Evolutionary conservation across 176 grass and related monocot genomes (phyloP), one percentile per base, ranked within the genome.

Genomic region (Triticum timopheevii): DNA sequence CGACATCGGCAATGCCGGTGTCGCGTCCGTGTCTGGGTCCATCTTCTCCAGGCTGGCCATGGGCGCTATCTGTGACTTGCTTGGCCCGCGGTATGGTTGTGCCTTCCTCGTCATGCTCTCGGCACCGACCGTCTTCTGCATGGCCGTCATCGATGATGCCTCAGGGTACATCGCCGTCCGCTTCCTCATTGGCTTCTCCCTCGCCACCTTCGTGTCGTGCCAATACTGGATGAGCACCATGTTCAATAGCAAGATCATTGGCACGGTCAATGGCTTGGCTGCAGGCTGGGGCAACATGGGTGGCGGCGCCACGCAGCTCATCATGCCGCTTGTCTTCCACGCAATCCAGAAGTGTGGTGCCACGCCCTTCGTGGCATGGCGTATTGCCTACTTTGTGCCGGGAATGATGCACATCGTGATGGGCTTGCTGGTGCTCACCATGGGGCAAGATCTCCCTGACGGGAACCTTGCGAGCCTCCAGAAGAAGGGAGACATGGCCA

Each of bases 181-280:
- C 1, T 69, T 69, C 33, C 67, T 70, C 34, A 70, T 97, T 9
- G 92, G 90, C 17, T 94, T 97, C 81, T 97, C 95, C 0, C 86
- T 97, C 0, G 92, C 95, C 0, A 97, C 95, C 0, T 97, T 97
- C 36, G 95, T 97, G 4, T 89, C 95, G 0, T 94, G 92, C 86
- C 92, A 94, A 64, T 97, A 92, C 42, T 97, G 92, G 90, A 97
- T 91, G 88, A 94, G 92, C 81, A 97, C 92, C 9, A 97, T 97
- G 95, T 97, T 97, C 84, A 97, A 89, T n/a, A 88, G 88, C 68
- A 89, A 91, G 92, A 97, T 97, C 84, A 90, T 97, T 8, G 95
- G 90, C 10, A 72, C 69, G 0, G 69, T 72, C 5, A 72, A 72
- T 0, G 36, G 69, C 0, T 2, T 72, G 0, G 69, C 69, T 0